Conservation (phyloP, 257 asterid genomes). For the Jacaranda mimosifolia region DNA sequence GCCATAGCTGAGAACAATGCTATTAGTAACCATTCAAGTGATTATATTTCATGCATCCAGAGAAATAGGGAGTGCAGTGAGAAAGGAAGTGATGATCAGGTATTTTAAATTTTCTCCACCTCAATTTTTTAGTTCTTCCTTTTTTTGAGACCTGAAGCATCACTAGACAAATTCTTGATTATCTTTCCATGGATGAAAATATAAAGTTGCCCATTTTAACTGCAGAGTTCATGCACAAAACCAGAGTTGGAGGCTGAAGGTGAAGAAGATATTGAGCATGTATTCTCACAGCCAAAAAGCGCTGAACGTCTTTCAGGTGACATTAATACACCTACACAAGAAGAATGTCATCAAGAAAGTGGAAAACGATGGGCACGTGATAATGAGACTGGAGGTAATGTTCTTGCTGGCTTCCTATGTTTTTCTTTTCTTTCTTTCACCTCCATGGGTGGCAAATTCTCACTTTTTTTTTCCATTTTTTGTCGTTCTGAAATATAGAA, state of each 20-base stretch:
- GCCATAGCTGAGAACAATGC: constrained; percentile 82
- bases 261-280: constrained; percentile 49
- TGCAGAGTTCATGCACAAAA: constrained; percentile 90
- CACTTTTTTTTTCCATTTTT: neutral
- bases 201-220: constrained; percentile 17
- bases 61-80: constrained; percentile 65
- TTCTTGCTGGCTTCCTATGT: constrained; percentile 12
- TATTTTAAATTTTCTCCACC: constrained; percentile 34
- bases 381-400: constrained; percentile 49
- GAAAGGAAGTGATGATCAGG: constrained; percentile 95
- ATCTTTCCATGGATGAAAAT: constrained; percentile 3
- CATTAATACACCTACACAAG: constrained; percentile 41
- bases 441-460: constrained; percentile 25
- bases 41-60: constrained; percentile 59
- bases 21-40: constrained; percentile 77
- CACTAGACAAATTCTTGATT: too few species aligned
- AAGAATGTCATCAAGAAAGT: constrained; percentile 38
- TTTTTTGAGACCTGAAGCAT: neutral
- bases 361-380: constrained; percentile 41
- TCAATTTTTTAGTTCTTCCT: neutral
- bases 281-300: constrained; percentile 44
- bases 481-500: constrained; percentile 39
- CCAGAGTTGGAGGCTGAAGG: constrained; percentile 66
- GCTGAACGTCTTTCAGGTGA: constrained; percentile 41
- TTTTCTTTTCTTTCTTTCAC: constrained; percentile 10